Evolutionary conservation across 202 grass and related monocot genomes (phyloP), one percentile per base, ranked within the genome.

Genomic region (Musa balbisiana): DNA sequence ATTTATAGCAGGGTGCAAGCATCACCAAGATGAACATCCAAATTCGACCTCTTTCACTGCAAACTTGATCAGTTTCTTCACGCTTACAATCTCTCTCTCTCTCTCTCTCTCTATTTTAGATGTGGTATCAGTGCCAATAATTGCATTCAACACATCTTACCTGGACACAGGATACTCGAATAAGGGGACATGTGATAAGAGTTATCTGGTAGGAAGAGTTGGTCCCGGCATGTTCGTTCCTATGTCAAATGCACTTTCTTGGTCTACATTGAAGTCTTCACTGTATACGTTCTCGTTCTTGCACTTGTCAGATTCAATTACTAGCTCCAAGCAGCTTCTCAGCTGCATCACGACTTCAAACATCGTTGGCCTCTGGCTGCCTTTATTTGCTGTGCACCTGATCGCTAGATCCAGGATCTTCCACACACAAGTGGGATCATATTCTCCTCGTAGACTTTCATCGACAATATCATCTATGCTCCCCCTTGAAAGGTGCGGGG

Each of bases 321-420:
- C 90, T 15, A 84, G 2, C 3, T 81, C 81, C 13, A 89, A 62
- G 59, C 90, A 83, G 9, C 84, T 86, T 69, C 79, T 84, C 5
- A 87, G 70, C 9, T 81, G 78, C 8, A 21, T 69, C 21, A 87
- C 82, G 13, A 87, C 72, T 0, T 64, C 8, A 2, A 17, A 25
- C 82, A 92, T 87, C 1, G 76, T 73, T 1, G 82, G 80, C 73
- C 90, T 76, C 3, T 20, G 59, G 2, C 25, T 8, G 1, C 55
- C 62, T 4, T 1, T 11, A 15, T 62, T 60, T 0, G 65, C 16
- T 1, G 84, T 81, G 73, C 90, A 92, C 12, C 49, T 26, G 76
- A 87, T 68, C 25, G 84, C 84, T 0, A 70, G 75, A 63, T 89
- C 82, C 0, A 72, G 14, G 0, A 85, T 62, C 70, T 80, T 92